These are phyloP conservation scores for Termitomyces sp. DNA, from an alignment of 768 basidiomycete genomes.

Conservation along the genomic window DNA sequence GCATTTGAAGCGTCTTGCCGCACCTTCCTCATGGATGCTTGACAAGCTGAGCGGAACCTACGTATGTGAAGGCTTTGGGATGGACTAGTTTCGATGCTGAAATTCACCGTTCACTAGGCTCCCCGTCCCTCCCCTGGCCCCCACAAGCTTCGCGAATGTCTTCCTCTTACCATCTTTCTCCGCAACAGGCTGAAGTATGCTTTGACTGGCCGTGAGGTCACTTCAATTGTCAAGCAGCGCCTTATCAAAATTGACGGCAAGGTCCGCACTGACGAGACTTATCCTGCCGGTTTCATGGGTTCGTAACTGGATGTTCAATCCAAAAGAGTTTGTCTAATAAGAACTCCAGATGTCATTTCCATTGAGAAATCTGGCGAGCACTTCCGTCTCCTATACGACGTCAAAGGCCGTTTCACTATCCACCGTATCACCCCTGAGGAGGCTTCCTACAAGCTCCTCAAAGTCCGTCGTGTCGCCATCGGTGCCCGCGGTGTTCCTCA, in stretches of 20 bases:
- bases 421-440: conserved; percentile 99
- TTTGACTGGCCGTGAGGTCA: conserved; percentile 93
- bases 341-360: conserved; percentile 77
- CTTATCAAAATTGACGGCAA: conserved; percentile 98
- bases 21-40: conserved; percentile 99
- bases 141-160: conserved; percentile 97
- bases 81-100: background rate
- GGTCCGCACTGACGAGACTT: conserved; percentile 96
- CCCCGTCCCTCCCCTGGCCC: conserved; percentile 97
- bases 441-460: conserved; percentile 93
- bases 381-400: conserved; percentile 98
- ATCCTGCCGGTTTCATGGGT: conserved; percentile 98
- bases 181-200: conserved; percentile 99
- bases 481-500: conserved; percentile 93
- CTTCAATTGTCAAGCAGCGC: conserved; percentile 91
- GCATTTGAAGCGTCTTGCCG: conserved; percentile 95
- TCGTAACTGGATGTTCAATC: conserved; percentile 21
- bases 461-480: conserved; percentile 88
- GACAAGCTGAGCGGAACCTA: conserved; percentile 97
- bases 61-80: conserved; percentile 41
- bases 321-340: background rate
- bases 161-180: conserved; percentile 95
- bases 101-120: conserved; percentile 46
- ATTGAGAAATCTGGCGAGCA: conserved; percentile 99
- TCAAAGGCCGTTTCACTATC: conserved; percentile 99